phyloP scores from a whole-genome alignment of 1,284 basidiomycete species.

The Ceratobasidium sp. region DNA sequence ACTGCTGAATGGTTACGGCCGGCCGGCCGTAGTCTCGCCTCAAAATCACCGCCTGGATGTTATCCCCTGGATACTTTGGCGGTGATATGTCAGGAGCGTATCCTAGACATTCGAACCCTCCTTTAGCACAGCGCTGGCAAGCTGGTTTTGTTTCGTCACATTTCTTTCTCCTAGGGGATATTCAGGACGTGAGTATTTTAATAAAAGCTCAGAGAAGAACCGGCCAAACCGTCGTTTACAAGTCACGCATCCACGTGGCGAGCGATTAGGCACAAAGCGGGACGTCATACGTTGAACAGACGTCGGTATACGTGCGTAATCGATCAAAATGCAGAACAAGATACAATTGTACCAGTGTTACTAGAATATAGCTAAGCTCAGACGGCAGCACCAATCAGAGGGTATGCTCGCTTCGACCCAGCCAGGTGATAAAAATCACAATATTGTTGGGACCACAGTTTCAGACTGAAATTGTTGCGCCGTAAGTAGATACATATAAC shows the following conservation, averaged over 20 bases:
- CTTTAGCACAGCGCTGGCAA: conserved; percentile 12
- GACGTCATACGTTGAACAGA: conserved; percentile 13
- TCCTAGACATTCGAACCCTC: conserved; percentile 18
- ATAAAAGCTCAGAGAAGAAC: too few relatives aligned
- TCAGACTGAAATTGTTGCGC: too few relatives aligned
- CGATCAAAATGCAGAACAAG: too few relatives aligned
- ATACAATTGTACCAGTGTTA: too few relatives aligned
- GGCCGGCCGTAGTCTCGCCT: too few relatives aligned
- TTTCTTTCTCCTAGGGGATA: conserved; percentile 10
- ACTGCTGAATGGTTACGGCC: too few relatives aligned
- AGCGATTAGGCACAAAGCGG: conserved; percentile 2
- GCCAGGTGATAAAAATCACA: too few relatives aligned
- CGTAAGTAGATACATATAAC: too few relatives aligned
- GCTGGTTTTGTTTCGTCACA: conserved; percentile 12
- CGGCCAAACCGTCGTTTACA: conserved; percentile 23
- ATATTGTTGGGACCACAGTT: too few relatives aligned
- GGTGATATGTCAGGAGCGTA: background rate
- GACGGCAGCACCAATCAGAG: too few relatives aligned
- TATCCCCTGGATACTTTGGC: background rate
- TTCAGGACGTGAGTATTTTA: background rate
- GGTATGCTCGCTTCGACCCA: too few relatives aligned
- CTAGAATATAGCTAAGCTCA: too few relatives aligned
- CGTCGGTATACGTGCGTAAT: background rate
- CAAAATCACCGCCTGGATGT: background rate
- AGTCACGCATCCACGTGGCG: conserved; percentile 28